phyloP scores from a whole-genome alignment of 768 basidiomycete species.

The Dentipellis sp. region DNA sequence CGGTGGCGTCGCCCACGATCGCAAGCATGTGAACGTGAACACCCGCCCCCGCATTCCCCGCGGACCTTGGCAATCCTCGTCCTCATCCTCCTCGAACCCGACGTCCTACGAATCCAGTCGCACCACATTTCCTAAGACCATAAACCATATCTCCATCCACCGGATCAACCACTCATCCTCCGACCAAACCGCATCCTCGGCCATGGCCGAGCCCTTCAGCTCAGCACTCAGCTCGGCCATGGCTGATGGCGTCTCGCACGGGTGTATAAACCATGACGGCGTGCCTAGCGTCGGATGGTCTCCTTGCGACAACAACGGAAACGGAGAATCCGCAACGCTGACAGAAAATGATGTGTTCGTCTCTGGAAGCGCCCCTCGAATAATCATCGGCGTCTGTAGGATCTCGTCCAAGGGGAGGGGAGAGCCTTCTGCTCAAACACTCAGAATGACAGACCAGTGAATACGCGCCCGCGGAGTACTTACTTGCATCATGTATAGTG shows the following conservation, averaged over 20 bases:
- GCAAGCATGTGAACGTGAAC: background rate
- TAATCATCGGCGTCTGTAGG: constrained; percentile 51
- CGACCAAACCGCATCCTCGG: constrained; percentile 9
- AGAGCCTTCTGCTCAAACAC: constrained; percentile 42
- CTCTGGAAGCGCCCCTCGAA: constrained; percentile 32
- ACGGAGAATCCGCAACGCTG: constrained; percentile 38
- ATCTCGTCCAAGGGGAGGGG: constrained; percentile 51
- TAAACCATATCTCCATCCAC: constrained; percentile 73
- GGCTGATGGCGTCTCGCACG: constrained; percentile 63
- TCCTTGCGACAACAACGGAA: constrained; percentile 78
- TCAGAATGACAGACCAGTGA: too few relatives aligned
- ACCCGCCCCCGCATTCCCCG: background rate
- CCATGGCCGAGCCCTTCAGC: constrained; percentile 20
- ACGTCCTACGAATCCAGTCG: constrained; percentile 29
- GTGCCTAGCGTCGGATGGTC: constrained; percentile 75
- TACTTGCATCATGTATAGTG: constrained; percentile 56
- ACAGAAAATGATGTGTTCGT: constrained; percentile 46
- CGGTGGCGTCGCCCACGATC: background rate
- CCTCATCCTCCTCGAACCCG: background rate
- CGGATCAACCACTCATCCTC: constrained; percentile 26
- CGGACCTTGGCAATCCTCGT: background rate
- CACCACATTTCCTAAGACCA: constrained; percentile 60
- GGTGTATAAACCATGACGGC: constrained; percentile 82
- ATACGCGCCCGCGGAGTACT: constrained; percentile 24
- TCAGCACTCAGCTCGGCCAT: constrained; percentile 64